These are phyloP conservation scores for Ophiostoma pallidulum DNA, from an alignment of 2,329 filamentous ascomycete species.

Conservation along the genomic window DNA sequence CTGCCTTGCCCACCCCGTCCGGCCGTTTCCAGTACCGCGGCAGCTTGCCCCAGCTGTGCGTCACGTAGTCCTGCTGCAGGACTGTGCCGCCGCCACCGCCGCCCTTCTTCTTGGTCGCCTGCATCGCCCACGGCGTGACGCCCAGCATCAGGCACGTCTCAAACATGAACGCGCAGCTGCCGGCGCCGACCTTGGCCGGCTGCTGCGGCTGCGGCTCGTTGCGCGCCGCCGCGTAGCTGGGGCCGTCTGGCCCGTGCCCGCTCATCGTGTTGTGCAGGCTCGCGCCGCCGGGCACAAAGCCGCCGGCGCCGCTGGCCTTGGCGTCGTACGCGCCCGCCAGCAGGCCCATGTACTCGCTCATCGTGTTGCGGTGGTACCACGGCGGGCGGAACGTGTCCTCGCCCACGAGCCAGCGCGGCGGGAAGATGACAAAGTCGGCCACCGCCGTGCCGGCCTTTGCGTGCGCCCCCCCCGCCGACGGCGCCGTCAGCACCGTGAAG, in stretches of 20 bases:
- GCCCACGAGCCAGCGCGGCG: constrained; percentile 59
- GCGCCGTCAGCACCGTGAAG: constrained; percentile 61
- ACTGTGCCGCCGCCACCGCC: constrained; percentile 27
- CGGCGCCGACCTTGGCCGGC: constrained; percentile 48
- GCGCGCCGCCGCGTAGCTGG: constrained; percentile 46
- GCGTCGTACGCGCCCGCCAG: constrained; percentile 53
- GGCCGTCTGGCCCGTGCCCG: constrained; percentile 53
- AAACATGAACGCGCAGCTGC: constrained; percentile 60
- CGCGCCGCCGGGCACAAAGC: constrained; percentile 51
- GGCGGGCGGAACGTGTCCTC: constrained; percentile 63
- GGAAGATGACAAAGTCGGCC: constrained; percentile 65
- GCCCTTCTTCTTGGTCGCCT: constrained; percentile 33
- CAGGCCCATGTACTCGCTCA: constrained; percentile 56
- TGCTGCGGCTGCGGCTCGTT: constrained; percentile 37
- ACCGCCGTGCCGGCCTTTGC: constrained; percentile 47
- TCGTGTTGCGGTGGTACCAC: constrained; percentile 63
- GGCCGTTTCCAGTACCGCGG: constrained; percentile 14
- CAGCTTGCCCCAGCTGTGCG: constrained; percentile 65
- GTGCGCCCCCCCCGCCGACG: constrained; percentile 47
- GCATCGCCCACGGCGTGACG: constrained; percentile 59
- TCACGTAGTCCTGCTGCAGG: constrained; percentile 60
- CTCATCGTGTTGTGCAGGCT: constrained; percentile 63
- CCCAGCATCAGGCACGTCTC: constrained; percentile 61
- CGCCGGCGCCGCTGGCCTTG: constrained; percentile 46
- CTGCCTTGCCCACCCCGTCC: neutral